Evolutionary conservation across 2,329 filamentous ascomycete genomes (phyloP), one percentile per base, ranked within the genome.

Genomic region (Colletotrichum graminicola): DNA sequence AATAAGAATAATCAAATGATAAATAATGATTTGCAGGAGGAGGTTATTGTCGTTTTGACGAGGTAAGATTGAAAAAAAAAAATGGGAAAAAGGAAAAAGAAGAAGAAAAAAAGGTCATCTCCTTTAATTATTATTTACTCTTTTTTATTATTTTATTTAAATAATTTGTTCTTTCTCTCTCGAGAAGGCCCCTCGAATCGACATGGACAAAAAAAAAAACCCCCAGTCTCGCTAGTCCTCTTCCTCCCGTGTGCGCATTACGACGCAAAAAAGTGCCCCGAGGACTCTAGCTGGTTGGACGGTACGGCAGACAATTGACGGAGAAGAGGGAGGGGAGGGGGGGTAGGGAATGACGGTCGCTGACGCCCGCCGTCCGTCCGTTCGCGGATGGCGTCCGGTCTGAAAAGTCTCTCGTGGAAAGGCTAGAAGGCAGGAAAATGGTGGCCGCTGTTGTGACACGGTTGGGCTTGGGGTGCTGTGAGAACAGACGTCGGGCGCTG

Each of bases 401-500:
- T 45, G 43, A 34, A 67, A 52, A 65, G 64, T 57, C 64, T 52
- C 43, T 57, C n/a, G 62, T 47, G 18, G 56, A 67, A 43, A 34
- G 43, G 41, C 34, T 52, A 63, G 32, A 65, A 51, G 43, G 54
- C 26, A 52, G 51, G 57, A 36, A 62, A 57, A 54, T 32, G 51
- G 47, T 51, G 36, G 36, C 49, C 43, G 29, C 41, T 51, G 47
- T 54, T 41, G 51, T 56, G 56, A 29, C 51, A 52, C 39, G 49
- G 55, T 49, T 67, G 64, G 64, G 51, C 64, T 62, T 62, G 12
- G 45, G 32, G 32, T 45, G 21, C 56, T 41, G n/a, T 21, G 63
- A 67, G 67, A 62, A 67, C 57, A 71, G 67, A 71, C 52, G 64
- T 62, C 43, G 56, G 68, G 54, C 36, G 62, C 26, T 29, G 57